Base-by-base conservation (phyloP, 2,329 filamentous ascomycete genomes). In the Xylaria arbuscula region DNA sequence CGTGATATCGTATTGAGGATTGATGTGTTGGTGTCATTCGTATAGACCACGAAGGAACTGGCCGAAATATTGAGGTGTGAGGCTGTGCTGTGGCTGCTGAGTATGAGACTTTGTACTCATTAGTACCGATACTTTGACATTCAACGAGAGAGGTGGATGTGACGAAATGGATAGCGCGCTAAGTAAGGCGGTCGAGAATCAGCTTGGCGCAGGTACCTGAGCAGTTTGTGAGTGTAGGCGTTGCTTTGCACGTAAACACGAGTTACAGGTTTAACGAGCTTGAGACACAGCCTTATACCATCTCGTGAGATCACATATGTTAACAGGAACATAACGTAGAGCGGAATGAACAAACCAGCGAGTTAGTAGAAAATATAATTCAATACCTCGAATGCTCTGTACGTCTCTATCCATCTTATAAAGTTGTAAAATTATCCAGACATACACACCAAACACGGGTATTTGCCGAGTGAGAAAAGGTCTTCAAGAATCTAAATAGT, bases 101-200 rank as follows among this genome's bases (percentile, higher is more conserved):
- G 6, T 3, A 45, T 7, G 42, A 45, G 42, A n/a, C 36, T 28
- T 45, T 59, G 28, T 47, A 51, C 24, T 47, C 24, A 2, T 2
- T 10, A 62, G 64, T 57, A 47, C 53, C 42, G 45, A 53, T 66
- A 62, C 64, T 53, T 62, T 53, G n/a, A 24, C 5, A 40, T 45
- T 53, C 34, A 17, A 17, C 24, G n/a, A 19, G 45, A 36, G 10
- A 51, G 17, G 8, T 11, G 15, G 19, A 28, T 28, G n/a, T 34
- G 11, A n/a, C 11, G 38, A 2, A 19, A 45, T 10, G 8, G 32
- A 3, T 15, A 57, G 40, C 22, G 11, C 19, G 15, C 17, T 1
- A 24, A 17, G 19, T 34, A 5, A 22, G 11, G 38, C 22, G 3
- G 6, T n/a, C 6, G 13, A 57, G 54, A 32, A 10, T 10, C 2